Percentiles rank a stretch among this genome's conserved stretches.
Evolutionary conservation across 2,329 filamentous ascomycete species (phyloP).

Genomic region (Xylaria sp.): DNA sequence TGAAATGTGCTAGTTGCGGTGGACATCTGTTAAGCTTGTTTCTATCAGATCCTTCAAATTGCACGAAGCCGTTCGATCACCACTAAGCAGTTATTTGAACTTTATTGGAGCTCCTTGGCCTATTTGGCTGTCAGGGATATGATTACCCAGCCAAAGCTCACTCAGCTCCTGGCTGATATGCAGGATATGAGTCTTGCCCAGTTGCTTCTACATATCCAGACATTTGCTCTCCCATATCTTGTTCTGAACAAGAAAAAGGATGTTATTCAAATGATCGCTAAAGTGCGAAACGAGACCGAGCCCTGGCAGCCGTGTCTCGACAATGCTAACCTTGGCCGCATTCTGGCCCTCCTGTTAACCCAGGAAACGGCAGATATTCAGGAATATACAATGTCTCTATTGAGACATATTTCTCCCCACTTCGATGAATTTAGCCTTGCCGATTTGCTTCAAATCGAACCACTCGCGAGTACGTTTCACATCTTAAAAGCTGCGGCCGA

Average conservation of each 20-base stretch:
- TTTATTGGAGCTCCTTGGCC: conserved; percentile 89
- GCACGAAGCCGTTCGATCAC: conserved; percentile 72
- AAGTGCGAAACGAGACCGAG: conserved; percentile 77
- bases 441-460: conserved; percentile 78
- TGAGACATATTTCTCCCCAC: conserved; percentile 75
- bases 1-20: neutral
- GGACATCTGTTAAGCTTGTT: conserved; percentile 18
- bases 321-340: conserved; percentile 65
- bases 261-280: conserved; percentile 82
- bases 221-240: conserved; percentile 85
- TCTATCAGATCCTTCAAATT: conserved; percentile 69
- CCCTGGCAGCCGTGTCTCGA: conserved; percentile 67
- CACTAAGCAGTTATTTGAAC: conserved; percentile 77
- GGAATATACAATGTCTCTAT: conserved; percentile 72
- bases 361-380: conserved; percentile 70
- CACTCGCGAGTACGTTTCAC: conserved; percentile 80
- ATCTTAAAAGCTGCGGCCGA: conserved; percentile 84
- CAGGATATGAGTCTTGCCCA: conserved; percentile 79
- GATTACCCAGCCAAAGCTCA: conserved; percentile 81
- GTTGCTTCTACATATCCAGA: conserved; percentile 80
- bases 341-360: conserved; percentile 68
- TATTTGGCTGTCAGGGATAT: conserved; percentile 86
- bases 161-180: conserved; percentile 81
- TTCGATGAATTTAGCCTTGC: conserved; percentile 75
- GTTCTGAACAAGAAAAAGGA: conserved; percentile 82